Percentiles rank a stretch among this genome's conserved stretches.
phyloP scores from a whole-genome alignment of 371 early-diverging fungal species.

The Smittium mucronatum region DNA sequence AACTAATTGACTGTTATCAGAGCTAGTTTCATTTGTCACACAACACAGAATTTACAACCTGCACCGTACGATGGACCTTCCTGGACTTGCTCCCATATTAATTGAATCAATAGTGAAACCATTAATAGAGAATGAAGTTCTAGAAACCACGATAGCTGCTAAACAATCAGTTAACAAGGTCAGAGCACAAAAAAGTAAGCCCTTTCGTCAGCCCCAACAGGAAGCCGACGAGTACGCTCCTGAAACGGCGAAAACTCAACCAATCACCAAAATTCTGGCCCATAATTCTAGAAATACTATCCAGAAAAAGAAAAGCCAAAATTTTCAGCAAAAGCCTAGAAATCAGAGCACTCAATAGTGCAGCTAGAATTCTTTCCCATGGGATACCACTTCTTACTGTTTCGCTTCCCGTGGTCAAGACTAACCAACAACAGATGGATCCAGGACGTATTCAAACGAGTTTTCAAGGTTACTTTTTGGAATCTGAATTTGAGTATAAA shows the following conservation, averaged over 20 bases:
- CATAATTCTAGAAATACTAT: background rate
- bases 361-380: background rate
- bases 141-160: too few relatives aligned
- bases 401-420: background rate
- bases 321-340: background rate
- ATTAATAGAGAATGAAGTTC: too few relatives aligned
- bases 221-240: too few relatives aligned
- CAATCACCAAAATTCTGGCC: background rate
- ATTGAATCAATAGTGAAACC: too few relatives aligned
- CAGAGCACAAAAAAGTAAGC: too few relatives aligned
- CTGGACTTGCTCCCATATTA: too few relatives aligned
- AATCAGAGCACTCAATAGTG: background rate
- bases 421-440: background rate
- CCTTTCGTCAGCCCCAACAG: too few relatives aligned
- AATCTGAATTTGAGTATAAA: background rate
- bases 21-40: too few relatives aligned
- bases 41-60: too few relatives aligned
- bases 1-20: background rate
- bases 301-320: background rate
- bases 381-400: background rate
- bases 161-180: too few relatives aligned
- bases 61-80: too few relatives aligned
- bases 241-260: too few relatives aligned
- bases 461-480: background rate
- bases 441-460: background rate